These are phyloP conservation scores for Sphaerulina vaccinii DNA, from an alignment of 2,329 filamentous ascomycete species.

Conservation along the genomic window DNA sequence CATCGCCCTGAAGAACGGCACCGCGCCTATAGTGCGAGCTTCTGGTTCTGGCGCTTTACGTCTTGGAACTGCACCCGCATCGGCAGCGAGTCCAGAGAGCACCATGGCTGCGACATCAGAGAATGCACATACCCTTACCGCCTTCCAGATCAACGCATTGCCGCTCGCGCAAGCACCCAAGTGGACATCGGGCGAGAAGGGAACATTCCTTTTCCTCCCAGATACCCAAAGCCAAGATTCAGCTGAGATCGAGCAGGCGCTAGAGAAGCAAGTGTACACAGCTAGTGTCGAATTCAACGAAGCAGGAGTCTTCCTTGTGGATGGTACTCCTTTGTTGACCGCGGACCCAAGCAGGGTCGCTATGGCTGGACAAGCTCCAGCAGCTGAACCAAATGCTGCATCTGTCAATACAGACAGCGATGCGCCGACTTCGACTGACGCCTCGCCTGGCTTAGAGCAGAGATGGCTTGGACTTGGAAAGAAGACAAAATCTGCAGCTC, in stretches of 20 bases:
- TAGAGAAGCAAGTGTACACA: slow-evolving; percentile 4
- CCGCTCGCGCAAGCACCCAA: slow-evolving; percentile 3
- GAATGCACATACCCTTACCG: neutral
- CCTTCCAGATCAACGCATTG: neutral
- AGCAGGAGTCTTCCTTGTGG: slow-evolving; percentile 6
- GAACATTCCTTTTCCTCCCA: slow-evolving; percentile 1
- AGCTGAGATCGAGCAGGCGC: neutral
- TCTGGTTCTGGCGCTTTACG: neutral
- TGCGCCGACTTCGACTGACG: neutral
- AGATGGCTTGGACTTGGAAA: neutral
- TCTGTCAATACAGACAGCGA: neutral
- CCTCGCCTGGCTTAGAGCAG: neutral
- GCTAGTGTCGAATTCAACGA: slow-evolving; percentile 5
- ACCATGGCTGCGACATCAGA: neutral
- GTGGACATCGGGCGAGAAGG: slow-evolving; percentile 3
- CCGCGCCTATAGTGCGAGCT: neutral
- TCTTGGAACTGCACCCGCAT: neutral
- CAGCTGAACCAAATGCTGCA: neutral
- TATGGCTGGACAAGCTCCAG: neutral
- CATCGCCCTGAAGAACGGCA: neutral
- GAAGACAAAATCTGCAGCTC: neutral
- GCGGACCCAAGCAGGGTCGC: neutral
- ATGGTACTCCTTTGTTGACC: slow-evolving; percentile 1
- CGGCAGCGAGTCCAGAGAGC: neutral
- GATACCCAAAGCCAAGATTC: neutral